Evolutionary conservation across 768 basidiomycete species (phyloP).

Genomic region (Boletus insuetus): DNA sequence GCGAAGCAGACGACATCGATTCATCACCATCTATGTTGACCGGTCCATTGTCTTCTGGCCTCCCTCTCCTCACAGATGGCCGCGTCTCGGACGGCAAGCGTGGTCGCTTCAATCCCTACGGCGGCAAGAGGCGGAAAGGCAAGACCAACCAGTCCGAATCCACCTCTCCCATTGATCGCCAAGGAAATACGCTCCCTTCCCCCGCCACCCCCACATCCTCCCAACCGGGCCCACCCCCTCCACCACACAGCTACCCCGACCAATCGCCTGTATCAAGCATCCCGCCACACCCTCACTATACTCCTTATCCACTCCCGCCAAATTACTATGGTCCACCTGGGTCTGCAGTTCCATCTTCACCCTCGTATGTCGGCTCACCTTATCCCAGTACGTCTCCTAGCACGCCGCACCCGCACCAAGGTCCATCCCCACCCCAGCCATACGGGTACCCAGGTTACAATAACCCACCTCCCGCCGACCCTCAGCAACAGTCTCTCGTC

Average conservation of each 20-base stretch:
- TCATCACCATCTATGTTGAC: conserved; percentile 39
- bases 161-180: conserved; percentile 28
- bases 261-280: conserved; percentile 23
- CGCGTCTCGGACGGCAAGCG: conserved; percentile 44
- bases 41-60: conserved; percentile 42
- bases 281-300: conserved; percentile 29
- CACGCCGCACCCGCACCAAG: conserved; percentile 23
- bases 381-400: conserved; percentile 19
- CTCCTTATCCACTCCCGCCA: conserved; percentile 33
- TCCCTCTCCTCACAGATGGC: conserved; percentile 50
- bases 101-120: conserved; percentile 46
- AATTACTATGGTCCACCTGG: conserved; percentile 33
- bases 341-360: conserved; percentile 10
- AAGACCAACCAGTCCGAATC: conserved; percentile 28
- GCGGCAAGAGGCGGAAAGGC: conserved; percentile 41
- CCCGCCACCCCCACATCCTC: conserved; percentile 31
- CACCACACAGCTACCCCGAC: conserved; percentile 29
- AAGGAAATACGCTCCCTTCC: conserved; percentile 23
- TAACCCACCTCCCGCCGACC: conserved; percentile 19
- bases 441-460: conserved; percentile 27
- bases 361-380: conserved; percentile 14
- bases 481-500: conserved; percentile 25
- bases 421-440: conserved; percentile 15
- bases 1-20: conserved; percentile 75
- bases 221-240: conserved; percentile 21